Conservation (phyloP, 2,329 filamentous ascomycete species). For the Paraconiothyrium brasiliense region DNA sequence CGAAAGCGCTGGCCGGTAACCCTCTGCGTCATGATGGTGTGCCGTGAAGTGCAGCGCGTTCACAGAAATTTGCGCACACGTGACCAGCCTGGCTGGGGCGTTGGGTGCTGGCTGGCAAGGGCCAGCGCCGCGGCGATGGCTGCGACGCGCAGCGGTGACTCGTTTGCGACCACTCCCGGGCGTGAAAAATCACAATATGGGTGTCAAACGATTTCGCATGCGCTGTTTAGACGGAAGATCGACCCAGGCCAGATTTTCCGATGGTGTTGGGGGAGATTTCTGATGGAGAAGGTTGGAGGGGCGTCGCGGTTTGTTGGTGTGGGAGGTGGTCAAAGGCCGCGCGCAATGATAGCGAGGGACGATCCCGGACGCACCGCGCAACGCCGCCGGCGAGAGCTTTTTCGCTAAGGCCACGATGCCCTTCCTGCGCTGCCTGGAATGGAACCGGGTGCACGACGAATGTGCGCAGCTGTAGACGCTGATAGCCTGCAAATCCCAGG, state of each 20-base stretch:
- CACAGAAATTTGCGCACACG: conserved; percentile 29
- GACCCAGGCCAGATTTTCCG: conserved; percentile 16
- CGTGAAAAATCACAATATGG: conserved; percentile 41
- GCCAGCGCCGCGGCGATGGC: conserved; percentile 11
- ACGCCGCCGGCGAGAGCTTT: conserved; percentile 8
- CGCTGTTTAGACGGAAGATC: conserved; percentile 23
- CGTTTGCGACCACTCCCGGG: conserved; percentile 37
- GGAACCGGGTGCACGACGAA: not conserved
- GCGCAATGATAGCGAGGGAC: conserved; percentile 1
- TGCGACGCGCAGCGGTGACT: conserved; percentile 21
- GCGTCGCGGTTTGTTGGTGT: conserved; percentile 18
- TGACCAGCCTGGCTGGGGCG: conserved; percentile 28
- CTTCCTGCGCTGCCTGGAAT: conserved; percentile 3
- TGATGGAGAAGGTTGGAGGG: conserved; percentile 18
- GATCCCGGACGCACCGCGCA: conserved; percentile 8
- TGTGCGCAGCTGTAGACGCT: not conserved
- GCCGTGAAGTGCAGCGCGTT: conserved; percentile 20
- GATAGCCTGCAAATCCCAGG: not conserved
- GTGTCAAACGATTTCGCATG: conserved; percentile 40
- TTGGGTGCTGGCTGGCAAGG: not conserved
- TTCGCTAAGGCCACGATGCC: conserved; percentile 6
- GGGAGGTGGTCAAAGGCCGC: conserved; percentile 21
- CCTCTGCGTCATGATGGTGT: conserved; percentile 48
- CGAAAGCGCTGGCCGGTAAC: conserved; percentile 69
- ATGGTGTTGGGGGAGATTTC: conserved; percentile 18